These are phyloP conservation scores for Penicillium crustosum DNA, from an alignment of 2,329 filamentous ascomycete genomes.

Conservation along the genomic window DNA sequence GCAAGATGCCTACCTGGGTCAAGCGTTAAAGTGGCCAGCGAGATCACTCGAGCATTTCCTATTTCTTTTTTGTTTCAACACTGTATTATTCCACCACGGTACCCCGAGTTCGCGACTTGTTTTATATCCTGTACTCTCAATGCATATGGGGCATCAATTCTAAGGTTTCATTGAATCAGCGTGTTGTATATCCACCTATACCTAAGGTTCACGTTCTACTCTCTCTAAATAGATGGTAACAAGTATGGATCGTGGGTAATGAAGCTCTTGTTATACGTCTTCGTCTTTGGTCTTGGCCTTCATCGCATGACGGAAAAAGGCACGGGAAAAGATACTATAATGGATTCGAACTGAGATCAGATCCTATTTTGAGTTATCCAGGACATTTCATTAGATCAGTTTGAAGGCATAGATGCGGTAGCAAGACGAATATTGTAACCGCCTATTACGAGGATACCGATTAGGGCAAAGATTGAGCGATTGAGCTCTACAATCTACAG, in stretches of 20 bases:
- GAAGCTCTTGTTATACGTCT: neutral
- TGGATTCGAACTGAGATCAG: neutral
- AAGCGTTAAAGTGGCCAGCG: slow-evolving; percentile 60
- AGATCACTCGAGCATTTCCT: slow-evolving; percentile 11
- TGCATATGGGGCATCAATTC: slow-evolving; percentile 26
- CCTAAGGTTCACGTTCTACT: neutral
- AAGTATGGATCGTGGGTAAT: neutral
- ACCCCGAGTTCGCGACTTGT: slow-evolving; percentile 26
- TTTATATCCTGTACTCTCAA: slow-evolving; percentile 33
- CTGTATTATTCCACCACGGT: slow-evolving; percentile 30
- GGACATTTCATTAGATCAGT: neutral
- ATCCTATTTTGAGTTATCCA: neutral
- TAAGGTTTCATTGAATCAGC: slow-evolving; percentile 4
- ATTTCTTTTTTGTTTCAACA: slow-evolving; percentile 27
- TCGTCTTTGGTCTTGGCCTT: neutral
- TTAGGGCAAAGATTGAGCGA: neutral
- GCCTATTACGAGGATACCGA: neutral
- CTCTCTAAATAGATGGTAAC: neutral
- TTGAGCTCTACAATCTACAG: neutral
- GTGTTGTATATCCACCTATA: neutral
- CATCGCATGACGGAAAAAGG: neutral
- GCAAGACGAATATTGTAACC: neutral
- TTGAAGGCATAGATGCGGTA: neutral
- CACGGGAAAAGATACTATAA: neutral
- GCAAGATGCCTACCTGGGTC: slow-evolving; percentile 98